These are phyloP conservation scores for Petunia secreta DNA, from an alignment of 257 asterid genomes.

Conservation along the genomic window DNA sequence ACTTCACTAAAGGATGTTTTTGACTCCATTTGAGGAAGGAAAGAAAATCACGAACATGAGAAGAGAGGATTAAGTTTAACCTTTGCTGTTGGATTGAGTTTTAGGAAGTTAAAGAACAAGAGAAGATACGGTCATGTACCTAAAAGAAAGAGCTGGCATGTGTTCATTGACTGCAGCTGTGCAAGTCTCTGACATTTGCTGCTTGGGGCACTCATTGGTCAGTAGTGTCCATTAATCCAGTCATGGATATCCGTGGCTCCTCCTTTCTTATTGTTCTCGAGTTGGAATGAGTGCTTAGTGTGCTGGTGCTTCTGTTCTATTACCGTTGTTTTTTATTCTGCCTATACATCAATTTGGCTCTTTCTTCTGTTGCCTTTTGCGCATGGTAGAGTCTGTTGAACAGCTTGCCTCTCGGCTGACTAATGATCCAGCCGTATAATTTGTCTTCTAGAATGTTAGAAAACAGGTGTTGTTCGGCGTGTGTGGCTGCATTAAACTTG, in stretches of 20 bases:
- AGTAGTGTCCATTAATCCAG: not conserved
- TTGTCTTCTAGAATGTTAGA: not conserved
- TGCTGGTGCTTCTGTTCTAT: not conserved
- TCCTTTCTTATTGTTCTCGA: not conserved
- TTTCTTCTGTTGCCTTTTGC: not conserved
- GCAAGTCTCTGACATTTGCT: not conserved
- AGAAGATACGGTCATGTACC: not conserved
- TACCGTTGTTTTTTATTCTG: not conserved
- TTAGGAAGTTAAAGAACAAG: not conserved
- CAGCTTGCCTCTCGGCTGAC: conserved; percentile 10
- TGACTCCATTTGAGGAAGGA: not conserved
- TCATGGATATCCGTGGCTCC: not conserved
- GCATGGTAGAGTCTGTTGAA: not conserved
- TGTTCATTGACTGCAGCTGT: not conserved
- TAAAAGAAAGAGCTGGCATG: not conserved
- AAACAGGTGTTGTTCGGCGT: not conserved
- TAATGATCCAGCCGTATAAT: not conserved
- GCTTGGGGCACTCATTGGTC: not conserved
- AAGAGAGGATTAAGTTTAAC: not conserved
- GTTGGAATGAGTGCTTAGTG: not conserved
- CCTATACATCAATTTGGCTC: not conserved
- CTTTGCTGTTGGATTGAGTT: not conserved
- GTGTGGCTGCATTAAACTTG: not conserved
- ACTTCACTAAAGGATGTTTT: not conserved
- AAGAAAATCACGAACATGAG: not conserved